Conservation (phyloP, 192 early-diverging fungal genomes). For the Podochytrium sp. region DNA sequence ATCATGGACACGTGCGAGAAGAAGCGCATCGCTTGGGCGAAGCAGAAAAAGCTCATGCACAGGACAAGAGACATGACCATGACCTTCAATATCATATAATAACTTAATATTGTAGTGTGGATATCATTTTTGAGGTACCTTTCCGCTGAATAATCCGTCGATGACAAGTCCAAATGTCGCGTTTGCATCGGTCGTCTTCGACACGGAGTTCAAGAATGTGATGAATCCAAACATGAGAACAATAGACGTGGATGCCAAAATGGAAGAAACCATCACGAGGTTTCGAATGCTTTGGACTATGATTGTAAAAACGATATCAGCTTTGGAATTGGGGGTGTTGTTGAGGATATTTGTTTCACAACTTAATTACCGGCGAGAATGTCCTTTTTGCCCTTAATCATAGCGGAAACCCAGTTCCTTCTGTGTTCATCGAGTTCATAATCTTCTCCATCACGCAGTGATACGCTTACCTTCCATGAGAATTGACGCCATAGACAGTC, state of each 20-base stretch:
- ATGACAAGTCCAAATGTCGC: slow-evolving; percentile 15
- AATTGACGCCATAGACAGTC: slow-evolving; percentile 46
- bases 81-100: slow-evolving; percentile 7
- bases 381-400: slow-evolving; percentile 44
- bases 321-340: neutral
- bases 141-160: slow-evolving; percentile 17
- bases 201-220: slow-evolving; percentile 31
- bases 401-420: slow-evolving; percentile 39
- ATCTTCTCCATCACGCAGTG: neutral
- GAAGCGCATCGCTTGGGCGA: slow-evolving; percentile 47
- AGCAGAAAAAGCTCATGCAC: slow-evolving; percentile 35
- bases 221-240: slow-evolving; percentile 31
- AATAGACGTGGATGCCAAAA: slow-evolving; percentile 40
- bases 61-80: slow-evolving; percentile 9
- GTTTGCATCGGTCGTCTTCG: neutral
- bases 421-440: neutral
- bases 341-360: neutral
- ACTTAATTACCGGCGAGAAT: slow-evolving; percentile 40
- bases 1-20: slow-evolving; percentile 43
- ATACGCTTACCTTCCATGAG: slow-evolving; percentile 19
- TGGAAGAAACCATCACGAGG: slow-evolving; percentile 44
- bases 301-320: neutral
- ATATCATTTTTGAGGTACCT: neutral
- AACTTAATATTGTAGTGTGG: neutral
- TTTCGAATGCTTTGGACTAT: slow-evolving; percentile 43